Evolutionary conservation across 2,329 filamentous ascomycete genomes (phyloP), one percentile per base, ranked within the genome.

Genomic region (Talaromyces sp.): DNA sequence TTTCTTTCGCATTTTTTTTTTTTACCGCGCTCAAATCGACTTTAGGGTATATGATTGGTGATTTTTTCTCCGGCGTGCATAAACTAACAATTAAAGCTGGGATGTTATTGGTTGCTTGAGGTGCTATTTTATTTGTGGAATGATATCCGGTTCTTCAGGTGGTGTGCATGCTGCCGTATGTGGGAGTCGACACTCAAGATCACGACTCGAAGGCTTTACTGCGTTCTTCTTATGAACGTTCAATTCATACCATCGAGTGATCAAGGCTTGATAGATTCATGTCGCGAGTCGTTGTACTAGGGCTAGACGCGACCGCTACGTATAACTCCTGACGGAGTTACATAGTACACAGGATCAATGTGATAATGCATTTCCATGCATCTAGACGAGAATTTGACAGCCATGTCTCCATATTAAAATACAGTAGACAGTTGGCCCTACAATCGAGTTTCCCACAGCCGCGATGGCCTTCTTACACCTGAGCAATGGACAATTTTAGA

Each of bases 251-350:
- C 6, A 22, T 47, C 43, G 6, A 22, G 11, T 51, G 13, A 27
- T 27, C 13, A 27, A 7, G 10, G 6, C 22, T 27, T 29, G 47
- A 27, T 54, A 36, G 17, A 34, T 36, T 54, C 51, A 54, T 54
- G 29, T 29, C 15, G 51, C 51, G 51, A 36, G 8, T 53, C 27
- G 51, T n/a, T 54, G 27, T 2, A 10, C 3, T 17, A 51, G 47
- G 29, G 2, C 45, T 29, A 2, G 25, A 29, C 29, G 47, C 51
- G 29, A 54, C 53, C 29, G 34, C 5, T 31, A n/a, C n/a, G n/a
- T n/a, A n/a, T 43, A 45, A 59, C 56, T 59, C 56, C 58, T 27
- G 10, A 13, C 58, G 58, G 27, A 47, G 58, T 60, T 15, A 45
- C 40, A 43, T 47, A 25, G 25, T 31, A 29, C 49, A 34, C 53